Percentiles rank a stretch among this genome's conserved stretches.
Conservation (phyloP, 257 asterid genomes). For the Solanum rostratum region DNA sequence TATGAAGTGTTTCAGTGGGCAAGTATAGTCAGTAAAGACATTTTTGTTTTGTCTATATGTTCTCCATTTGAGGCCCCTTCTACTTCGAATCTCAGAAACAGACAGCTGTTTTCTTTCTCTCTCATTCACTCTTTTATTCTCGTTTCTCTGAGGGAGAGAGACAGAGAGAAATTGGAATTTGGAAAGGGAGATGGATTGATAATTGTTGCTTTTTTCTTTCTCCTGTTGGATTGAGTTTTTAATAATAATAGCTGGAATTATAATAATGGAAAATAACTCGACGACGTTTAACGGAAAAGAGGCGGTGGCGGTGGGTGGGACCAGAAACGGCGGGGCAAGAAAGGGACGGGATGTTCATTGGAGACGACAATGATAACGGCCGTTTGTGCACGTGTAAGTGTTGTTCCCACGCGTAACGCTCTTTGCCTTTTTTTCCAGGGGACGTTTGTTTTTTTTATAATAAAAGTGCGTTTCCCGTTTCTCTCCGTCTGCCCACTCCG, state of each 20-base stretch:
- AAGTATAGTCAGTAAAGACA: background rate
- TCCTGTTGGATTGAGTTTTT: background rate
- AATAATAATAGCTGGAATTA: background rate
- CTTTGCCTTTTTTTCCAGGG: background rate
- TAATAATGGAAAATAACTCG: background rate
- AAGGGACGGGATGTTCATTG: background rate
- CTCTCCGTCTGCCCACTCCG: background rate
- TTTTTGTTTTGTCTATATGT: background rate
- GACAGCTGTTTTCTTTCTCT: background rate
- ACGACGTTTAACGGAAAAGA: slow-evolving; percentile 1
- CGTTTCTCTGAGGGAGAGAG: background rate
- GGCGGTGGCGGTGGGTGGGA: background rate
- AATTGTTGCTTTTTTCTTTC: background rate
- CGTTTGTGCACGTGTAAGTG: slow-evolving; percentile 8
- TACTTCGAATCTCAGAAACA: background rate
- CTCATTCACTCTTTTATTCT: background rate
- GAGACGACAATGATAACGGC: slow-evolving; percentile 1
- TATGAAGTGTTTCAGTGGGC: background rate
- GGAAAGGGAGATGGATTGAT: background rate
- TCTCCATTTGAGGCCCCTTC: background rate
- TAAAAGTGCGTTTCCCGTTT: background rate
- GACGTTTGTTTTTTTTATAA: background rate
- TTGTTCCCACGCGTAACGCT: background rate
- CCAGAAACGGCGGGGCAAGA: background rate
- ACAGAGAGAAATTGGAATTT: background rate